These are phyloP conservation scores for Mortierella antarctica DNA, from an alignment of 192 early-diverging fungal species.

Conservation along the genomic window DNA sequence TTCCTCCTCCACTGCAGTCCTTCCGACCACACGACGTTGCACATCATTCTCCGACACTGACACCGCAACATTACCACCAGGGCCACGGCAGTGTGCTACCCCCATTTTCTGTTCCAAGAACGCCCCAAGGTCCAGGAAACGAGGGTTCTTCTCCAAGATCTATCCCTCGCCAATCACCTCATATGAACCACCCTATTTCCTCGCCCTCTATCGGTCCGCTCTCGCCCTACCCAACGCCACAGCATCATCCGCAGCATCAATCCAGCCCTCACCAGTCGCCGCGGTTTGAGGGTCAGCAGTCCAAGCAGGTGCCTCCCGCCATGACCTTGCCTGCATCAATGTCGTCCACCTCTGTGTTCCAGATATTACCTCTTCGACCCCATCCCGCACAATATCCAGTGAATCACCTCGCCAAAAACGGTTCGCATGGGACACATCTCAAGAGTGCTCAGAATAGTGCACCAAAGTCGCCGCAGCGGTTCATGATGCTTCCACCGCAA, in stretches of 20 bases:
- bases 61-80: conserved; percentile 19
- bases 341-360: conserved; percentile 32
- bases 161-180: conserved; percentile 30
- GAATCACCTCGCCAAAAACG: neutral
- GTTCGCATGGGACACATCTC: conserved; percentile 6
- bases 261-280: conserved; percentile 39
- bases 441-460: conserved; percentile 17
- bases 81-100: neutral
- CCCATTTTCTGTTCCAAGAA: conserved; percentile 8
- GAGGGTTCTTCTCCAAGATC: conserved; percentile 35
- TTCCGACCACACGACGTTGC: conserved; percentile 2
- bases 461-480: conserved; percentile 34
- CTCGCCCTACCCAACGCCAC: conserved; percentile 48
- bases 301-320: conserved; percentile 27
- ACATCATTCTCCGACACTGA: conserved; percentile 23
- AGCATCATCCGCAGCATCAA: conserved; percentile 38
- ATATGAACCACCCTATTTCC: conserved; percentile 11
- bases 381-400: conserved; percentile 3
- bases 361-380: conserved; percentile 14
- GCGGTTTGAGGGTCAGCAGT: conserved; percentile 6
- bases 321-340: conserved; percentile 37
- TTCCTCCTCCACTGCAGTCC: conserved; percentile 43
- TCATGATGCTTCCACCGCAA: conserved; percentile 45
- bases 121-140: conserved; percentile 1
- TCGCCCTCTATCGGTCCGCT: conserved; percentile 30